Conservation (phyloP, 2,329 filamentous ascomycete species). For the Claviceps maximensis region DNA sequence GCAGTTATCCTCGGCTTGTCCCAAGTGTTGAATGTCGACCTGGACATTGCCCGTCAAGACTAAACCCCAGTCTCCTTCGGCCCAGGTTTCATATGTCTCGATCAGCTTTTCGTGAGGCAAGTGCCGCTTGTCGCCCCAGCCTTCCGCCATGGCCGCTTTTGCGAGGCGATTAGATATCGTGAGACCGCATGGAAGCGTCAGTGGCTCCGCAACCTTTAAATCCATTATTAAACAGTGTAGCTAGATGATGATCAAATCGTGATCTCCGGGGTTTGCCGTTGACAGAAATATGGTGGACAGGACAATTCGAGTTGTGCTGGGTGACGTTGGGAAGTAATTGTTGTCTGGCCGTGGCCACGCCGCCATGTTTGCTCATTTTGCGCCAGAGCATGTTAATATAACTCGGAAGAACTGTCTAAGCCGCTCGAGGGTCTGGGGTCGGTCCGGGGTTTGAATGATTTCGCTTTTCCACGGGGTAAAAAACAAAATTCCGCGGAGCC, state of each 20-base stretch:
- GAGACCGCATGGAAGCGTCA: constrained; percentile 42
- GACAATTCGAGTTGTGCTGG: neutral
- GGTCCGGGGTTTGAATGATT: neutral
- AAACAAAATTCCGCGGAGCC: neutral
- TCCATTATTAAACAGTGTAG: neutral
- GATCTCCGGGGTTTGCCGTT: neutral
- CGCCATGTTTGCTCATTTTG: neutral
- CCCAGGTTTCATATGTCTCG: constrained; percentile 39
- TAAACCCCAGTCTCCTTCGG: constrained; percentile 38
- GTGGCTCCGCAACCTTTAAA: constrained; percentile 17
- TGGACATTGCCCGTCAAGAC: constrained; percentile 38
- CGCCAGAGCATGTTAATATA: neutral
- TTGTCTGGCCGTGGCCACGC: no score
- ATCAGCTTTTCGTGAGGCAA: constrained; percentile 29
- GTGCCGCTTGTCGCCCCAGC: constrained; percentile 25
- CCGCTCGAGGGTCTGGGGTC: neutral
- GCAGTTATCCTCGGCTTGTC: constrained; percentile 20
- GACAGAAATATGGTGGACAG: neutral
- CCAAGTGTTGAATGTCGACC: constrained; percentile 26
- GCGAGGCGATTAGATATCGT: constrained; percentile 40
- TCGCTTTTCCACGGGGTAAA: neutral
- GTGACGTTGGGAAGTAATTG: neutral
- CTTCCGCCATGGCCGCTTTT: constrained; percentile 38
- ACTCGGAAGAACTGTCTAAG: neutral
- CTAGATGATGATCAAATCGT: neutral